A percentile compares a stretch with the other conserved stretches of the same genome.
Evolutionary conservation across 495 filamentous ascomycete genomes (phyloP).

Genomic region (Aspergillus olivimuriae): DNA sequence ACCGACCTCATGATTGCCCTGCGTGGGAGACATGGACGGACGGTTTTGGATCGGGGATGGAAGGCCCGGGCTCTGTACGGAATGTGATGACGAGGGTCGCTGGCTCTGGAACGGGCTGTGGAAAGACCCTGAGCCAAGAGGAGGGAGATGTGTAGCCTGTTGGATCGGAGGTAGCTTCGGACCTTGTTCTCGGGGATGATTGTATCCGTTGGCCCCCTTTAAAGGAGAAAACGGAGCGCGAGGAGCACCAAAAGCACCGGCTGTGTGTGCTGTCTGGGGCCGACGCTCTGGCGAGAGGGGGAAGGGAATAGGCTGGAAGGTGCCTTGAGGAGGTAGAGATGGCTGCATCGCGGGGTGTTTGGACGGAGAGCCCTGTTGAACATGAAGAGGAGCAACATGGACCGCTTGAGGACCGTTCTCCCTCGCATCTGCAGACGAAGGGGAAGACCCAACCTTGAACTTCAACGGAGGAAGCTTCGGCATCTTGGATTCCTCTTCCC

Average conservation of each 20-base stretch:
- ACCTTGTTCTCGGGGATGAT: conserved; percentile 19
- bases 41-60: conserved; percentile 39
- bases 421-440: conserved; percentile 27
- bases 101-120: conserved; percentile 25
- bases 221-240: conserved; percentile 34
- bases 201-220: conserved; percentile 26
- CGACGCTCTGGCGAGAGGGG: conserved; percentile 37
- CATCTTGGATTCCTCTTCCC: conserved; percentile 53
- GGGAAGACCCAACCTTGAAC: conserved; percentile 51
- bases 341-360: conserved; percentile 11
- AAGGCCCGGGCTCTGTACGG: conserved; percentile 28
- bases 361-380: conserved; percentile 12
- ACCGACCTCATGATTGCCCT: conserved; percentile 41
- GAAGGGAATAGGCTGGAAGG: conserved; percentile 25
- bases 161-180: conserved; percentile 29
- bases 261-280: conserved; percentile 20
- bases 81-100: conserved; percentile 43
- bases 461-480: conserved; percentile 71
- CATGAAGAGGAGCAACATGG: background rate
- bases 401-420: conserved; percentile 7
- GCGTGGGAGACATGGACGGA: conserved; percentile 45
- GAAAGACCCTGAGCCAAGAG: too few species aligned
- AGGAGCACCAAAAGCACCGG: conserved; percentile 29
- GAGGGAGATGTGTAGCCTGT: conserved; percentile 25
- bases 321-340: conserved; percentile 16